These are phyloP conservation scores for Auriscalpium vulgare DNA, from an alignment of 768 basidiomycete species.

Conservation along the genomic window DNA sequence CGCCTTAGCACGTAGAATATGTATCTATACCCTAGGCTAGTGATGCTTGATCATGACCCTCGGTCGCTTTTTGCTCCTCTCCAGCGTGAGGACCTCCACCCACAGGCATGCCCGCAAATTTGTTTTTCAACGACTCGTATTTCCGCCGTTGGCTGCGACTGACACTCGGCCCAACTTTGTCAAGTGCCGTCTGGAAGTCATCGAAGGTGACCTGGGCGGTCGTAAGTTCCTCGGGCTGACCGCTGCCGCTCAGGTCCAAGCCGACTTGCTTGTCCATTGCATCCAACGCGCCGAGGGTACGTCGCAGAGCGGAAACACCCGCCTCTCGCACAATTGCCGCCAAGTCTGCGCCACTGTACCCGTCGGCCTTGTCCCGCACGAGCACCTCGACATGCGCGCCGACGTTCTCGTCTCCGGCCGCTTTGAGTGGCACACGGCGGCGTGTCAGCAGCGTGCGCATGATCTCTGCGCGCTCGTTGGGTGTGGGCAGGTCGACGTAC, in stretches of 20 bases:
- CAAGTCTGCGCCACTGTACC: slow-evolving; percentile 89
- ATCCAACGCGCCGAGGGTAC: slow-evolving; percentile 61
- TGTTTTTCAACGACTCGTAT: slow-evolving; percentile 74
- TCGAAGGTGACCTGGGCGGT: slow-evolving; percentile 42
- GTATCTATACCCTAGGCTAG: neutral
- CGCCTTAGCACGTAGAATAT: neutral
- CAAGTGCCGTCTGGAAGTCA: slow-evolving; percentile 70
- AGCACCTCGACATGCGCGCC: slow-evolving; percentile 33
- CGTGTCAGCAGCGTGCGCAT: slow-evolving; percentile 53
- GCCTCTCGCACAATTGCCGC: slow-evolving; percentile 86
- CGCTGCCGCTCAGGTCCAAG: slow-evolving; percentile 13
- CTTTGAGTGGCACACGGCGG: slow-evolving; percentile 59
- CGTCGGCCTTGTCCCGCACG: slow-evolving; percentile 61
- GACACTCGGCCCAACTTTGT: slow-evolving; percentile 85
- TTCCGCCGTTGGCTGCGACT: slow-evolving; percentile 68
- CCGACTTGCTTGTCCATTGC: slow-evolving; percentile 34
- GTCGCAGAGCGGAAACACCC: slow-evolving; percentile 73
- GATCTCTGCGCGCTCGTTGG: slow-evolving; percentile 76
- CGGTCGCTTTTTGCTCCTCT: slow-evolving; percentile 10
- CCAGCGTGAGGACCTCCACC: slow-evolving; percentile 18
- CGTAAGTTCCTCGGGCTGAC: slow-evolving; percentile 14
- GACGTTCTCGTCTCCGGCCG: slow-evolving; percentile 23
- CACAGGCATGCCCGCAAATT: slow-evolving; percentile 76
- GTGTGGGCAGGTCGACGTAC: slow-evolving; percentile 80
- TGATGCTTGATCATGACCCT: neutral